Evolutionary conservation across 2,329 filamentous ascomycete species (phyloP).

Genomic region (Cytospora mali): DNA sequence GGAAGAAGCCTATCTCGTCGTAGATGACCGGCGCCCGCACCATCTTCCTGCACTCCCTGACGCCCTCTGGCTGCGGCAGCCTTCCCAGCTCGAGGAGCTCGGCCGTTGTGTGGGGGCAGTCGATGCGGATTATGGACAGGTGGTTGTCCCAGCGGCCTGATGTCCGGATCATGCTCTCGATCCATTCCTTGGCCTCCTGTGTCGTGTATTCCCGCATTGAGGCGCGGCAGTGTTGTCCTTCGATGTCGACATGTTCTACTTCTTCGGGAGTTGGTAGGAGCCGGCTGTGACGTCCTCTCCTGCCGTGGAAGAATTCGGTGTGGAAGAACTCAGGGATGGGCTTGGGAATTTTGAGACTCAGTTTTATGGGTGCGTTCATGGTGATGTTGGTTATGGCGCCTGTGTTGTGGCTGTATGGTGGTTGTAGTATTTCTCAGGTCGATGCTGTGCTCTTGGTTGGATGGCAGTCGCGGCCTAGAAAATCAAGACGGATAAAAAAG

Average conservation of each 20-base stretch:
- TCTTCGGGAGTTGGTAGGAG: conserved; percentile 14
- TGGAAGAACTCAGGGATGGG: conserved; percentile 15
- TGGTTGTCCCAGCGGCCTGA: conserved; percentile 28
- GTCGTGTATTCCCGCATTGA: conserved; percentile 27
- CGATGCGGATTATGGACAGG: conserved; percentile 27
- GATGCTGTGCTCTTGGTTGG: neutral
- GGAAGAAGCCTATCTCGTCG: conserved; percentile 31
- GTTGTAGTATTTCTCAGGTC: neutral
- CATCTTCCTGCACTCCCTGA: conserved; percentile 29
- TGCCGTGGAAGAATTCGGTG: conserved; percentile 13
- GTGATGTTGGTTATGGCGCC: neutral
- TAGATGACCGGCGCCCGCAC: conserved; percentile 33
- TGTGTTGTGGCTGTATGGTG: neutral
- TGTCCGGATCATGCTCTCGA: conserved; percentile 28
- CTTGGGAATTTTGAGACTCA: conserved; percentile 15
- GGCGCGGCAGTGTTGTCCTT: neutral
- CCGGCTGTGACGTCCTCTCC: conserved; percentile 2
- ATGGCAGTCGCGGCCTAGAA: too few relatives aligned
- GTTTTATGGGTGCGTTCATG: conserved; percentile 4
- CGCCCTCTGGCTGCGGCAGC: conserved; percentile 28
- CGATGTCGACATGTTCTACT: conserved; percentile 3
- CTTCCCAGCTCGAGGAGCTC: conserved; percentile 31
- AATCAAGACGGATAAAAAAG: too few relatives aligned
- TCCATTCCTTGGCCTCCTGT: conserved; percentile 30
- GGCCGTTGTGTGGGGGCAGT: conserved; percentile 30